Evolutionary conservation across 305 asterid species (phyloP).

Genomic region (Vinca major): DNA sequence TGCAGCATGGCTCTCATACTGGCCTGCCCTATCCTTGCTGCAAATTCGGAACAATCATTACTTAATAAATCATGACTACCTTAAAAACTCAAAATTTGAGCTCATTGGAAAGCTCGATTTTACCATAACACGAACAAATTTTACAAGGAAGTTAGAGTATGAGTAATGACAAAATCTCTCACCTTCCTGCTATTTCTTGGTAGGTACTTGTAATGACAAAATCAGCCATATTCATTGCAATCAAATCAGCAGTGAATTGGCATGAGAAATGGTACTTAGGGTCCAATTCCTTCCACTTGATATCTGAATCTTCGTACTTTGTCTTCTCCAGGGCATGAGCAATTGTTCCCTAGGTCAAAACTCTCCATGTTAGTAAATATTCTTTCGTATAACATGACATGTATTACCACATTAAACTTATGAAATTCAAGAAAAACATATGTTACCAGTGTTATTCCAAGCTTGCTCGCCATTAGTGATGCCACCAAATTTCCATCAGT

Average conservation of each 20-base stretch:
- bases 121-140: background rate
- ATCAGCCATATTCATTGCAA: slow-evolving; percentile 71
- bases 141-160: background rate
- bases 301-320: slow-evolving; percentile 62
- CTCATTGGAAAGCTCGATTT: background rate
- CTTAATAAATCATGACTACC: slow-evolving; percentile 1
- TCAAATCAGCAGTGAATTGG: slow-evolving; percentile 62
- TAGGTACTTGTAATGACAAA: slow-evolving; percentile 62
- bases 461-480: slow-evolving; percentile 51
- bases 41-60: slow-evolving; percentile 14
- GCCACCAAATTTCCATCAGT: slow-evolving; percentile 75
- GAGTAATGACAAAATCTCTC: slow-evolving; percentile 6
- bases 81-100: background rate
- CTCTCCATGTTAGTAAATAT: no score
- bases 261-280: slow-evolving; percentile 64
- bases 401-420: no score
- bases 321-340: slow-evolving; percentile 28
- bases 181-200: slow-evolving; percentile 96
- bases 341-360: slow-evolving; percentile 47
- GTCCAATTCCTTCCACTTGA: slow-evolving; percentile 49
- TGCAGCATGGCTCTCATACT: slow-evolving; percentile 72
- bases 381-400: no score
- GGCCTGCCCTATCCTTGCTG: slow-evolving; percentile 92
- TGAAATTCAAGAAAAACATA: background rate
- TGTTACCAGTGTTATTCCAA: slow-evolving; percentile 56